phyloP scores from a whole-genome alignment of 2,329 filamentous ascomycete genomes.

The Clonostachys chloroleuca region DNA sequence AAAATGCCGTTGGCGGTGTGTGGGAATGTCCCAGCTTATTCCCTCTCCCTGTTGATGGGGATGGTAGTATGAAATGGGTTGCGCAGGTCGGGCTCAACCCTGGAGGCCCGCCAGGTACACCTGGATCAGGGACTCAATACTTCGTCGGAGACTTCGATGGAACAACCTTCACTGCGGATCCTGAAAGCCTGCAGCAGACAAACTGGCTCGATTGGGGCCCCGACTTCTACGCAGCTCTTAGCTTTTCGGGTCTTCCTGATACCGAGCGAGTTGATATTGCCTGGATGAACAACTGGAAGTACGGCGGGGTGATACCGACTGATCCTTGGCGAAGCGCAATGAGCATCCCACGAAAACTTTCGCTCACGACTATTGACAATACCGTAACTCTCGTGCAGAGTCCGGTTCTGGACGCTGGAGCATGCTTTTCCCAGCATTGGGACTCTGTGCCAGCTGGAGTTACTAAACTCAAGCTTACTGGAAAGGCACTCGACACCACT shows the following conservation, averaged over 20 bases:
- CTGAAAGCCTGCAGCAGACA: constrained; percentile 1
- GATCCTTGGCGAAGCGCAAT: constrained; percentile 3
- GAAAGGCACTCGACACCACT: constrained; percentile 2
- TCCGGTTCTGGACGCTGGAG: background rate
- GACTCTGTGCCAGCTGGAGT: background rate
- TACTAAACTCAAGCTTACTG: constrained; percentile 1
- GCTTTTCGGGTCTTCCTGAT: constrained; percentile 1
- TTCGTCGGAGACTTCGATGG: constrained; percentile 3
- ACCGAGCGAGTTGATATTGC: constrained; percentile 2
- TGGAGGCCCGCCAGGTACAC: constrained; percentile 1
- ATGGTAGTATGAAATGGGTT: background rate
- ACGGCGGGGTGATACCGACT: constrained; percentile 1
- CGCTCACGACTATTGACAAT: background rate
- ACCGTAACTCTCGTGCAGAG: background rate
- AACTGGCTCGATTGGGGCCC: constrained; percentile 1
- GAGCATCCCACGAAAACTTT: constrained; percentile 1
- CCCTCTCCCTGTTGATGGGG: constrained; percentile 1
- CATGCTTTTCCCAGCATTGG: background rate
- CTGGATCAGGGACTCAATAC: constrained; percentile 2
- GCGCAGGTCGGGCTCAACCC: constrained; percentile 3
- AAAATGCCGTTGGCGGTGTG: constrained; percentile 1
- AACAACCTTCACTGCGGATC: background rate
- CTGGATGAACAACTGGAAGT: constrained; percentile 5
- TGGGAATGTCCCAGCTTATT: constrained; percentile 4
- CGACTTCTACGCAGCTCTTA: constrained; percentile 2